Evolutionary conservation across 352 stramenopile species (phyloP).

Genomic region (Pythium insidiosum): DNA sequence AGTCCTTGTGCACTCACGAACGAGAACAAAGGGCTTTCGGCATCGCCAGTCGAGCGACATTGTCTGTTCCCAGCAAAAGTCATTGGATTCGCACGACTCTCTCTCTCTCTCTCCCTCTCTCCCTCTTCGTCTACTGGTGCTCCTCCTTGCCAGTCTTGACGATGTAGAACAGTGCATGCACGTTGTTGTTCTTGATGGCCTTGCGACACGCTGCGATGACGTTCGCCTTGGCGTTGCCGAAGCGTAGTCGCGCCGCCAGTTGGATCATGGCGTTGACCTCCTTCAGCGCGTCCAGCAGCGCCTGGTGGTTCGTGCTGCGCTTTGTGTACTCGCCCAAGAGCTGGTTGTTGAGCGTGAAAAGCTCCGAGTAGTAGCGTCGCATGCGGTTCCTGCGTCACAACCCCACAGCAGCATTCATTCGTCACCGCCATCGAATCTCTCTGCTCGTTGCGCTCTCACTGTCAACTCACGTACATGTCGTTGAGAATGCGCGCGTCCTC

Average conservation of each 20-base stretch:
- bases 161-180: slow-evolving; percentile 81
- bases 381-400: slow-evolving; percentile 44
- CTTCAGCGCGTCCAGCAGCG: slow-evolving; percentile 85
- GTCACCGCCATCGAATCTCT: no score
- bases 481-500: slow-evolving; percentile 90
- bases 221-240: slow-evolving; percentile 76
- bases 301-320: slow-evolving; percentile 87
- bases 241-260: slow-evolving; percentile 78
- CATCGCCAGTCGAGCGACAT: no score
- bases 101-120: not conserved
- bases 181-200: slow-evolving; percentile 88
- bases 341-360: slow-evolving; percentile 89
- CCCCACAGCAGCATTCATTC: slow-evolving; percentile 1
- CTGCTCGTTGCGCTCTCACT: no score
- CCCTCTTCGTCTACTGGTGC: slow-evolving; percentile 30
- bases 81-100: not conserved
- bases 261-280: slow-evolving; percentile 92
- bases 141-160: slow-evolving; percentile 82
- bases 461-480: slow-evolving; percentile 82
- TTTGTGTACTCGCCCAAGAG: slow-evolving; percentile 90
- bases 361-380: slow-evolving; percentile 84
- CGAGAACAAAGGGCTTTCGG: no score
- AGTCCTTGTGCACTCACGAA: no score
- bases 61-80: no score
- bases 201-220: slow-evolving; percentile 81